These are phyloP conservation scores for Geotrichum reessii DNA, from an alignment of 1,139 yeast genomes.

Conservation along the genomic window DNA sequence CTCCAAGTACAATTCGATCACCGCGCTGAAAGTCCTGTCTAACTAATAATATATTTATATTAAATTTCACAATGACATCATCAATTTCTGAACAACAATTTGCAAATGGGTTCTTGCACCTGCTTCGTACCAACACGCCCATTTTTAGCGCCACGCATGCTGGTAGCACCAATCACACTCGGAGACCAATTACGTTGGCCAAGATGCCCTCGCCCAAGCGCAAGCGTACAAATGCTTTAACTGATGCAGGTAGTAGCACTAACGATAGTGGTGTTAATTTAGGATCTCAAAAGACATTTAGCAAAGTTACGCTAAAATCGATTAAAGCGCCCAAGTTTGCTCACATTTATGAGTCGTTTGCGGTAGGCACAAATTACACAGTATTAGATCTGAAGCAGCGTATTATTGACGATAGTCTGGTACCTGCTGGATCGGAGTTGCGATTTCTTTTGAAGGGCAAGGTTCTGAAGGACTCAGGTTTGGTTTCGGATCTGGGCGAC, in stretches of 20 bases:
- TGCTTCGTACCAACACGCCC: slow-evolving; percentile 8
- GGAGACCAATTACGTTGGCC: not conserved
- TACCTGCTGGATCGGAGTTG: not conserved
- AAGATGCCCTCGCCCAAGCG: slow-evolving; percentile 10
- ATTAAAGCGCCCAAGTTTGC: slow-evolving; percentile 12
- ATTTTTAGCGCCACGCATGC: slow-evolving; percentile 2
- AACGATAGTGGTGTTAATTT: not conserved
- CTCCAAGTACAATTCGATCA: no score
- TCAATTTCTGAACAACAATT: slow-evolving; percentile 5
- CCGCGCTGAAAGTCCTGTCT: no score
- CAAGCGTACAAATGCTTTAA: not conserved
- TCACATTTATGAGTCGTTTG: not conserved
- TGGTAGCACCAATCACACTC: not conserved
- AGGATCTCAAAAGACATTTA: not conserved
- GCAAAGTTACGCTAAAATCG: slow-evolving; percentile 6
- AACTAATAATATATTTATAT: no score
- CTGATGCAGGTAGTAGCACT: not conserved
- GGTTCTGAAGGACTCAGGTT: slow-evolving; percentile 8
- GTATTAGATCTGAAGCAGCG: slow-evolving; percentile 7
- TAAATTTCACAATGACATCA: slow-evolving; percentile 2
- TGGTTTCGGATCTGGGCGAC: slow-evolving; percentile 1
- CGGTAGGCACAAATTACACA: not conserved
- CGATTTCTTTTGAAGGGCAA: slow-evolving; percentile 10
- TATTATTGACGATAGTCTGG: not conserved
- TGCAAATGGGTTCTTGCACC: slow-evolving; percentile 6